Percentiles rank a stretch among this genome's conserved stretches.
Evolutionary conservation across 495 filamentous ascomycete genomes (phyloP).

Genomic region (Collariella sp.): DNA sequence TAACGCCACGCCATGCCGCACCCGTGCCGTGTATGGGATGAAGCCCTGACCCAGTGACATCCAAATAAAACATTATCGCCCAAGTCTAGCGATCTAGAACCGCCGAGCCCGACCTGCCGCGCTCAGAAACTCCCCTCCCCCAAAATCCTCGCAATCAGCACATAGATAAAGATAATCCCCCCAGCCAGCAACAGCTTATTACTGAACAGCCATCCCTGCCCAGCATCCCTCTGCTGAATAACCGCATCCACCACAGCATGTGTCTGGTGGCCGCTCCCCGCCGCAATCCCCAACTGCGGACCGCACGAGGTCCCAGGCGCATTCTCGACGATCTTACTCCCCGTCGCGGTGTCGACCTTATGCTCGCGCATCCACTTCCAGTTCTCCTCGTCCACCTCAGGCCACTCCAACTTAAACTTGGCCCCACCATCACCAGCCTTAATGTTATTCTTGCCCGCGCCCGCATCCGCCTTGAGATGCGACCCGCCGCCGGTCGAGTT

Average conservation of each 20-base stretch:
- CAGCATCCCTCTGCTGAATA: slow-evolving; percentile 65
- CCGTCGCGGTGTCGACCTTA: slow-evolving; percentile 70
- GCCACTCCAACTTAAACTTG: slow-evolving; percentile 84
- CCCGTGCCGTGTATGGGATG: no score
- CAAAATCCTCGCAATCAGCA: slow-evolving; percentile 65
- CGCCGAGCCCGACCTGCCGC: no score
- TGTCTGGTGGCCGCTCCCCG: slow-evolving; percentile 58
- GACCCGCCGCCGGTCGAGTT: slow-evolving; percentile 94
- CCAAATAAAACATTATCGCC: no score
- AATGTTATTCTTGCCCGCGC: slow-evolving; percentile 42
- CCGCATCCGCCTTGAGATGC: slow-evolving; percentile 35
- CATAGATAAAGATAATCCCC: slow-evolving; percentile 64
- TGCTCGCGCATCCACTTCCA: slow-evolving; percentile 86
- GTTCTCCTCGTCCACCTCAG: slow-evolving; percentile 83
- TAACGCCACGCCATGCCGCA: no score
- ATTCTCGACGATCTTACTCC: slow-evolving; percentile 42
- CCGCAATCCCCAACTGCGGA: slow-evolving; percentile 56
- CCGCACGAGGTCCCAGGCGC: slow-evolving; percentile 51
- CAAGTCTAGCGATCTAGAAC: no score
- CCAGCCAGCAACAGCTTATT: slow-evolving; percentile 67
- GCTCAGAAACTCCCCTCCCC: slow-evolving; percentile 31
- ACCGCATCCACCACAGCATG: slow-evolving; percentile 72
- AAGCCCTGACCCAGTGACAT: no score
- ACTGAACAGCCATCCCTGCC: slow-evolving; percentile 68
- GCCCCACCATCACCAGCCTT: slow-evolving; percentile 82